Evolutionary conservation across 495 filamentous ascomycete genomes (phyloP).

Genomic region (Aspergillus hancockii): DNA sequence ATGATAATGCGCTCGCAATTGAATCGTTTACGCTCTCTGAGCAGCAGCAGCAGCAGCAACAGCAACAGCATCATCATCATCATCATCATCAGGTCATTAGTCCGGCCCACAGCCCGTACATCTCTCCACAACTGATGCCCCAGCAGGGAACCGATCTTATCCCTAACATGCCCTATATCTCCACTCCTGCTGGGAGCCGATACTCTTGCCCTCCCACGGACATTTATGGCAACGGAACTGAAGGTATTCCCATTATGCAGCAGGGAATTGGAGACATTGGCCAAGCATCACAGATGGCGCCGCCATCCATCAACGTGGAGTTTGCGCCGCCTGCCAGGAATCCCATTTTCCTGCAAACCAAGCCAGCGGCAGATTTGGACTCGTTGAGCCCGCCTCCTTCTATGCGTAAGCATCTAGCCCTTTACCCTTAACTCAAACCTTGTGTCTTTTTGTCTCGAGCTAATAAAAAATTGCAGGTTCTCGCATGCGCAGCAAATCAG

Average conservation of each 20-base stretch:
- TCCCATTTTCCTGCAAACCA: slow-evolving; percentile 69
- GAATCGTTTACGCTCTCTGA: slow-evolving; percentile 83
- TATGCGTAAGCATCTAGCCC: slow-evolving; percentile 62
- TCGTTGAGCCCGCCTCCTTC: slow-evolving; percentile 71
- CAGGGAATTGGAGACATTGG: slow-evolving; percentile 55
- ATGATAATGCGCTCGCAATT: slow-evolving; percentile 75
- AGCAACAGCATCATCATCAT: slow-evolving; percentile 30
- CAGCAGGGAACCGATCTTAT: slow-evolving; percentile 61
- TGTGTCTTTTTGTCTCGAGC: slow-evolving; percentile 9
- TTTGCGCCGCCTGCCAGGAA: slow-evolving; percentile 37
- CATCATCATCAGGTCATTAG: slow-evolving; percentile 61
- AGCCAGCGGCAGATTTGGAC: slow-evolving; percentile 64
- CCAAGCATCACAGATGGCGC: slow-evolving; percentile 73
- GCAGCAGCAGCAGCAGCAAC: slow-evolving; percentile 39
- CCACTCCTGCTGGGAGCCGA: slow-evolving; percentile 48
- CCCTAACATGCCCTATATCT: slow-evolving; percentile 50
- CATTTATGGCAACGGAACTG: slow-evolving; percentile 52
- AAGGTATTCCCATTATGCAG: slow-evolving; percentile 26
- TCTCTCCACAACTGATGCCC: slow-evolving; percentile 78
- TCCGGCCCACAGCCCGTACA: slow-evolving; percentile 80
- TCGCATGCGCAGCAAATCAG: slow-evolving; percentile 66
- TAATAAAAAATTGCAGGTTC: slow-evolving; percentile 47
- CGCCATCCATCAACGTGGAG: slow-evolving; percentile 90
- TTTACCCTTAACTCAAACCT: slow-evolving; percentile 6
- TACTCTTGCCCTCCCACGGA: slow-evolving; percentile 52